Evolutionary conservation across 2,329 filamentous ascomycete genomes (phyloP).

Genomic region (Hysterium pulicare): DNA sequence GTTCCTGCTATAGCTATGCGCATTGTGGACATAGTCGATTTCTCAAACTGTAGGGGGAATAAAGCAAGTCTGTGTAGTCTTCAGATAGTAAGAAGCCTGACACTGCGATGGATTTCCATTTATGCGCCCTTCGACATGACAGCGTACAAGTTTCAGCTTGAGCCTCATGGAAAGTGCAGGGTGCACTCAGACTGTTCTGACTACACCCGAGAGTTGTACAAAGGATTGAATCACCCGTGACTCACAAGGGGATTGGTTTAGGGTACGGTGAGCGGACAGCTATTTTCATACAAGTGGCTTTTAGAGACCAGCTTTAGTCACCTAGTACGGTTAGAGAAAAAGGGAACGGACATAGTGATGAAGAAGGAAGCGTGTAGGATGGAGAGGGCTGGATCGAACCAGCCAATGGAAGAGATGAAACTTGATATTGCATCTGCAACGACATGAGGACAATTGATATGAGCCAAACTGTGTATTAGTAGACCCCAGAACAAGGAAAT

Average conservation of each 20-base stretch:
- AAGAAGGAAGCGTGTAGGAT: conserved; percentile 7
- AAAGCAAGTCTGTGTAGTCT: background rate
- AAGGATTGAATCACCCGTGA: conserved; percentile 21
- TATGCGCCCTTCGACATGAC: conserved; percentile 11
- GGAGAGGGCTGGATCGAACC: conserved; percentile 3
- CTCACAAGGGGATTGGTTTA: conserved; percentile 20
- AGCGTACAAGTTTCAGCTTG: conserved; percentile 7
- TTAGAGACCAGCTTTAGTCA: conserved; percentile 1
- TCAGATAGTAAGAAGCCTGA: background rate
- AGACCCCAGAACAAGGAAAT: conserved; percentile 7
- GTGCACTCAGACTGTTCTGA: conserved; percentile 2
- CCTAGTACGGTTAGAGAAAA: conserved; percentile 11
- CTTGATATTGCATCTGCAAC: conserved; percentile 10
- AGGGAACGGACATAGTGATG: conserved; percentile 7
- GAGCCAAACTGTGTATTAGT: conserved; percentile 10
- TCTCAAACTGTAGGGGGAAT: background rate
- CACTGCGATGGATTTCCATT: conserved; percentile 9
- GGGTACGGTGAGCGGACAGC: conserved; percentile 19
- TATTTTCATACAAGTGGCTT: conserved; percentile 10
- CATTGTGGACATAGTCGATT: conserved; percentile 45
- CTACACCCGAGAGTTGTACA: conserved; percentile 14
- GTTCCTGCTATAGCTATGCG: conserved; percentile 62
- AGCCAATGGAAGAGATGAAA: conserved; percentile 18
- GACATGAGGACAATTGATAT: conserved; percentile 6
- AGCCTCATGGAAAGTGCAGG: conserved; percentile 10